phyloP scores from a whole-genome alignment of 257 asterid genomes.

The Fraxinus quadrangulata region DNA sequence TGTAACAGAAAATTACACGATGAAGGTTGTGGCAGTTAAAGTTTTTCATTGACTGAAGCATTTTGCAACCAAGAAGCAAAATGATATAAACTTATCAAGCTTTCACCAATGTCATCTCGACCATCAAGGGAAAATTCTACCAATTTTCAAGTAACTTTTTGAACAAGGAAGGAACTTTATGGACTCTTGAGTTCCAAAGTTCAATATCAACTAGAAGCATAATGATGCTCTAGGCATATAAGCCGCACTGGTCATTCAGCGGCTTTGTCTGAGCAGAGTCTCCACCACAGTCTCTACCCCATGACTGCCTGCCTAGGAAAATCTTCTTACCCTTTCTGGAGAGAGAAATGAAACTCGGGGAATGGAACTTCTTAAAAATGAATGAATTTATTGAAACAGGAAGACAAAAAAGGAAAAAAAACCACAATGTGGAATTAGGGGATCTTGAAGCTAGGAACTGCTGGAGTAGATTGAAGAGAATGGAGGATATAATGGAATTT shows the following conservation, averaged over 20 bases:
- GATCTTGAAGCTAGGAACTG: background rate
- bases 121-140: background rate
- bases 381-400: too few species aligned
- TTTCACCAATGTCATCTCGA: background rate
- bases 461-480: background rate
- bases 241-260: background rate
- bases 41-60: background rate
- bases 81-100: background rate
- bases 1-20: background rate
- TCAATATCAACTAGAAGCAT: background rate
- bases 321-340: background rate
- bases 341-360: background rate
- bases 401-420: too few species aligned
- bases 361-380: background rate
- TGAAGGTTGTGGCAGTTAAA: background rate
- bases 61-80: background rate
- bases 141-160: background rate
- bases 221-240: background rate
- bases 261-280: background rate
- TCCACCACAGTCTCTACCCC: background rate
- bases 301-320: background rate
- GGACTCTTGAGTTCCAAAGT: background rate
- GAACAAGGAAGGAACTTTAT: background rate
- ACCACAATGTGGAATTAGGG: background rate
- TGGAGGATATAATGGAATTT: background rate